These are phyloP conservation scores for Neonectria coccinea DNA, from an alignment of 2,329 filamentous ascomycete genomes.

Conservation along the genomic window DNA sequence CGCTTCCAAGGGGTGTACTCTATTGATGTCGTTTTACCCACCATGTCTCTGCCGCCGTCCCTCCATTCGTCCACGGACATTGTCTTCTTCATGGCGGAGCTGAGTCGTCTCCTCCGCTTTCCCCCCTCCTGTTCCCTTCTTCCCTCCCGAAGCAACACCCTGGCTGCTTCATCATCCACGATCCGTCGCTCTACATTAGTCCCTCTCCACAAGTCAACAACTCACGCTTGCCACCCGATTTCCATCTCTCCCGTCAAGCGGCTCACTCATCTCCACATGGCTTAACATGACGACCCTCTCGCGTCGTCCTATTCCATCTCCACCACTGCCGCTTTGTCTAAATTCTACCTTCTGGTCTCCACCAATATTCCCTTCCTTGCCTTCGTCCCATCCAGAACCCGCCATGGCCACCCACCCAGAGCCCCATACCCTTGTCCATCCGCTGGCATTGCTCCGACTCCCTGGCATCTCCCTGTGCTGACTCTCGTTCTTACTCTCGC, in stretches of 20 bases:
- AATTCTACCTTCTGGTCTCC: background rate
- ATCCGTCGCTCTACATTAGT: constrained; percentile 33
- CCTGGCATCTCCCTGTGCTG: background rate
- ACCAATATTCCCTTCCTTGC: background rate
- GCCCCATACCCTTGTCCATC: constrained; percentile 26
- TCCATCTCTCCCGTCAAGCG: constrained; percentile 22
- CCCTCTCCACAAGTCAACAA: constrained; percentile 36
- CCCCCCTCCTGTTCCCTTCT: constrained; percentile 23
- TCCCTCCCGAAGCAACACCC: constrained; percentile 30
- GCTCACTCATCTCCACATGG: constrained; percentile 36
- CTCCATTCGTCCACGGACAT: constrained; percentile 36
- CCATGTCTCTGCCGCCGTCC: constrained; percentile 41
- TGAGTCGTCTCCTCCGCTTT: constrained; percentile 18
- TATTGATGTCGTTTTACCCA: constrained; percentile 45
- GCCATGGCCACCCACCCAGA: constrained; percentile 20
- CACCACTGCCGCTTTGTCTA: background rate
- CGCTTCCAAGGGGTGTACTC: constrained; percentile 29
- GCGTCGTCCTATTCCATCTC: background rate
- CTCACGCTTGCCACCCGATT: constrained; percentile 34
- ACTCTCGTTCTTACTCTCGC: constrained; percentile 1
- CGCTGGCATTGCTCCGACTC: constrained; percentile 24
- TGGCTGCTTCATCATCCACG: constrained; percentile 38
- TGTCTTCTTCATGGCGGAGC: constrained; percentile 24
- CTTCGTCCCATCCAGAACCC: constrained; percentile 12
- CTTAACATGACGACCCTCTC: constrained; percentile 18